Evolutionary conservation across 345 rosid species (phyloP).

Genomic region (Moricandia arvensis): DNA sequence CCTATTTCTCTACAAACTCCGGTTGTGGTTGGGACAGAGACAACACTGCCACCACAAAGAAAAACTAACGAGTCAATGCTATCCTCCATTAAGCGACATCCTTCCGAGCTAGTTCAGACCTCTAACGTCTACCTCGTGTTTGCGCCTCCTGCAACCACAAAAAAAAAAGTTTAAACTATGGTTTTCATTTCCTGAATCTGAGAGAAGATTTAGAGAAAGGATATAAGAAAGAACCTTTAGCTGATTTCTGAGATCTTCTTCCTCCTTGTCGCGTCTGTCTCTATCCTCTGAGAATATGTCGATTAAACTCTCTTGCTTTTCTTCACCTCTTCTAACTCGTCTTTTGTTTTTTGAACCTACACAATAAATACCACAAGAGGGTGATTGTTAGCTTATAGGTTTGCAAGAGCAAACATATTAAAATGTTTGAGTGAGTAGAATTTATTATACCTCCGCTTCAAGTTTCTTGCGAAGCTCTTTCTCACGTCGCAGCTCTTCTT

Average conservation of each 20-base stretch:
- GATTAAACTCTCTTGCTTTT: conserved; percentile 64
- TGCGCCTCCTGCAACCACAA: conserved; percentile 27
- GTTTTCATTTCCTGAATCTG: conserved; percentile 1
- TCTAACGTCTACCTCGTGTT: conserved; percentile 10
- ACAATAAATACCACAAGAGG: neutral
- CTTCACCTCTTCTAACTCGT: conserved; percentile 53
- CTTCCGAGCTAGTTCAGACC: neutral
- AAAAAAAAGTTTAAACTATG: neutral
- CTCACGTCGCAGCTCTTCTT: conserved; percentile 39
- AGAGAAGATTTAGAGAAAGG: neutral
- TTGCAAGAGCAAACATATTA: neutral
- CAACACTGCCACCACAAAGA: neutral
- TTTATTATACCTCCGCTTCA: conserved; percentile 52
- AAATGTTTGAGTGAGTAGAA: neutral
- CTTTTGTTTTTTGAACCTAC: conserved; percentile 49
- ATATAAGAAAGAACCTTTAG: conserved; percentile 45
- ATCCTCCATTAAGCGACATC: neutral
- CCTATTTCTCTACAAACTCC: neutral
- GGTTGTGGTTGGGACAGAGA: neutral
- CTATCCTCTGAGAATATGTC: conserved; percentile 78
- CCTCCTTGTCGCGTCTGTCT: conserved; percentile 62
- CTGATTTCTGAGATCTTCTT: conserved; percentile 57
- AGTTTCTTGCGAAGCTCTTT: conserved; percentile 48
- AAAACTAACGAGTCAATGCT: neutral
- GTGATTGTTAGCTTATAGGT: neutral